Percentiles rank a stretch among this genome's conserved stretches.
Conservation (phyloP, 139 green algal genomes). For the Deuterostichococcus epilithicus region DNA sequence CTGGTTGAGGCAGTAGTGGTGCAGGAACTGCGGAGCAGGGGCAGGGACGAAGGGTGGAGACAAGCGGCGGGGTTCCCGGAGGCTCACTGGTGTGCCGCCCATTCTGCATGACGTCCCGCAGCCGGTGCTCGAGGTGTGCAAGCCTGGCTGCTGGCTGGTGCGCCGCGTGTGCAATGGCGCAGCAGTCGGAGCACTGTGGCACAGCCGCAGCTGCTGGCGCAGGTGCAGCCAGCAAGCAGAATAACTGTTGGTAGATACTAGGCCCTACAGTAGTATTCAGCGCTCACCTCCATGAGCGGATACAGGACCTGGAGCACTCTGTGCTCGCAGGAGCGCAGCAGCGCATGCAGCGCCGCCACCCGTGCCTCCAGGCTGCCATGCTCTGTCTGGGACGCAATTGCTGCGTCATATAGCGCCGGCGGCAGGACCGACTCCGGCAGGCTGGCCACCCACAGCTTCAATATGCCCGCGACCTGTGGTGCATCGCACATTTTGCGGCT, state of each 20-base stretch:
- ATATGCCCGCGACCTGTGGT: neutral
- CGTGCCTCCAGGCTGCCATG: neutral
- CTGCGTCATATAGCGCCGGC: neutral
- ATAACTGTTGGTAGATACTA: too few relatives aligned
- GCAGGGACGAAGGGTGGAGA: too few relatives aligned
- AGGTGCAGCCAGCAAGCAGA: neutral
- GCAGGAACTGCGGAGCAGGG: neutral
- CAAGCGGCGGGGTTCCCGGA: too few relatives aligned
- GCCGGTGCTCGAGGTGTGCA: too few relatives aligned
- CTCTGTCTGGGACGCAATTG: neutral
- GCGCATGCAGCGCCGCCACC: neutral
- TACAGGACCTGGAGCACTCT: neutral
- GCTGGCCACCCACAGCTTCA: constrained; percentile 4
- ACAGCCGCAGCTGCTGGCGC: too few relatives aligned
- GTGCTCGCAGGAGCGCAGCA: neutral
- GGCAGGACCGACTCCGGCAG: constrained; percentile 3
- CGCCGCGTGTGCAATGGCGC: too few relatives aligned
- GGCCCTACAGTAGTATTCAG: too few relatives aligned
- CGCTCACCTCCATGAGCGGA: neutral
- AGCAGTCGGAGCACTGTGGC: too few relatives aligned
- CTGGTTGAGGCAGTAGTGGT: constrained; percentile 12
- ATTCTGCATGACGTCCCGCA: too few relatives aligned
- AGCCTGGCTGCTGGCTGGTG: too few relatives aligned
- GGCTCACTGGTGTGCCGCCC: too few relatives aligned
- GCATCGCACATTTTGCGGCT: too few relatives aligned